phyloP scores from a whole-genome alignment of 2,329 filamentous ascomycete genomes.

The Verticillium alfalfae region DNA sequence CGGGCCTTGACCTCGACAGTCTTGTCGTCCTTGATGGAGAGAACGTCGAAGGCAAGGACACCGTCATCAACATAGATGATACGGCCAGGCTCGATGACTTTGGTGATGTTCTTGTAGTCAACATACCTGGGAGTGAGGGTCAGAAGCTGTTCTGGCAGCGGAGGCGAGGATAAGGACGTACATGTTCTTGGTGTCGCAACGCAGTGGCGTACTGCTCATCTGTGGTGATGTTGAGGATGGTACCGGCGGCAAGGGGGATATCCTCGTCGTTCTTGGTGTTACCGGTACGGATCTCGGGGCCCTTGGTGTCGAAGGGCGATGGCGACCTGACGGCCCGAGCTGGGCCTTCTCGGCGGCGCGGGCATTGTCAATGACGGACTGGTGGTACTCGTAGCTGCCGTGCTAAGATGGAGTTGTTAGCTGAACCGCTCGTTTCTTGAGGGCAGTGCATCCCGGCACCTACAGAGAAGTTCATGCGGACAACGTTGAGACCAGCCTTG shows the following conservation, averaged over 20 bases:
- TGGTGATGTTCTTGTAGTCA: slow-evolving; percentile 99
- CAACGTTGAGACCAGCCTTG: slow-evolving; percentile 87
- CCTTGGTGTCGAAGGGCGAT: slow-evolving; percentile 86
- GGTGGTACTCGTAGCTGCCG: slow-evolving; percentile 92
- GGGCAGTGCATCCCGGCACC: not conserved
- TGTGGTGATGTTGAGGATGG: slow-evolving; percentile 91
- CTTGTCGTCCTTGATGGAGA: slow-evolving; percentile 82
- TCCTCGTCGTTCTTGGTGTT: slow-evolving; percentile 81
- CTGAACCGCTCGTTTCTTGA: not conserved
- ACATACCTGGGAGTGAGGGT: slow-evolving; percentile 61
- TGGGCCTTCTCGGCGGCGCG: slow-evolving; percentile 76
- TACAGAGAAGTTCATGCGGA: slow-evolving; percentile 96
- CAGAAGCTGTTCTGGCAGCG: slow-evolving; percentile 5
- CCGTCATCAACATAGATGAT: slow-evolving; percentile 98
- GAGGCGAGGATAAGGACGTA: slow-evolving; percentile 36
- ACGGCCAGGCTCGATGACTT: slow-evolving; percentile 86
- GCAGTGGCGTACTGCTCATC: slow-evolving; percentile 84
- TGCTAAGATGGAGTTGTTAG: slow-evolving; percentile 34
- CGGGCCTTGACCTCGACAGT: slow-evolving; percentile 80
- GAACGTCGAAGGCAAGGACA: slow-evolving; percentile 91
- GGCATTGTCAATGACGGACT: slow-evolving; percentile 95
- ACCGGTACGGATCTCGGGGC: slow-evolving; percentile 56
- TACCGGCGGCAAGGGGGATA: slow-evolving; percentile 77
- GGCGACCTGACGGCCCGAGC: slow-evolving; percentile 81
- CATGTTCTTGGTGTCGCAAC: slow-evolving; percentile 92